A percentile compares a stretch with the other conserved stretches of the same genome.
phyloP scores from a whole-genome alignment of 129 eudicot genomes.

The Scalesia atractyloides region DNA sequence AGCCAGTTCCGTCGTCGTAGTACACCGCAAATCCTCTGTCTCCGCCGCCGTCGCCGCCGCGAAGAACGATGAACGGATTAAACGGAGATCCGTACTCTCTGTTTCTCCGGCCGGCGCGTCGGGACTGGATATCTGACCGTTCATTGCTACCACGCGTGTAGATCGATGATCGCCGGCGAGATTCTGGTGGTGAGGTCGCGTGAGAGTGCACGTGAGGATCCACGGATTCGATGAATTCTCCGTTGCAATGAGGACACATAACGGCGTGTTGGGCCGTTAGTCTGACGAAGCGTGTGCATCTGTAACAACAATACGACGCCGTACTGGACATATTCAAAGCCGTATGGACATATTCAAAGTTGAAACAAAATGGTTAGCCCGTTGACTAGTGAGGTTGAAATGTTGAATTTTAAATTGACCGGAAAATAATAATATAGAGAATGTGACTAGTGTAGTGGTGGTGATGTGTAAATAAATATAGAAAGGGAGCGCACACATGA shows the following conservation, averaged over 20 bases:
- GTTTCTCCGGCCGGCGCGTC: constrained; percentile 30
- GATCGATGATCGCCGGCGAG: constrained; percentile 41
- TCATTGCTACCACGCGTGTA: constrained; percentile 23
- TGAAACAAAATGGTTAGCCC: no score
- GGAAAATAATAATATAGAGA: no score
- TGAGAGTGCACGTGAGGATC: constrained; percentile 21
- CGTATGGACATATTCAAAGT: constrained; percentile 30
- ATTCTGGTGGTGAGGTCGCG: constrained; percentile 36
- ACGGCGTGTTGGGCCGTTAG: constrained; percentile 24
- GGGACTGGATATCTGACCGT: constrained; percentile 23
- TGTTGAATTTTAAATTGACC: neutral
- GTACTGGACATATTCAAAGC: constrained; percentile 31
- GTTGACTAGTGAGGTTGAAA: neutral
- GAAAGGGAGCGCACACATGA: neutral
- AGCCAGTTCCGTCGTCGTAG: constrained; percentile 66
- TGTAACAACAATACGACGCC: constrained; percentile 72
- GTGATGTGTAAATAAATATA: no score
- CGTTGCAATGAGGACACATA: constrained; percentile 55
- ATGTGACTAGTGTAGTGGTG: no score
- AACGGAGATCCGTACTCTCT: constrained; percentile 58
- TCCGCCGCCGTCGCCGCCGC: constrained; percentile 34
- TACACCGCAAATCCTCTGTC: constrained; percentile 55
- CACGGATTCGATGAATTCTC: constrained; percentile 63
- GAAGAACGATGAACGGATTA: constrained; percentile 68
- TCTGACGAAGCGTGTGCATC: constrained; percentile 55